These are phyloP conservation scores for Serendipita sp. DNA, from an alignment of 768 basidiomycete genomes.

Conservation along the genomic window DNA sequence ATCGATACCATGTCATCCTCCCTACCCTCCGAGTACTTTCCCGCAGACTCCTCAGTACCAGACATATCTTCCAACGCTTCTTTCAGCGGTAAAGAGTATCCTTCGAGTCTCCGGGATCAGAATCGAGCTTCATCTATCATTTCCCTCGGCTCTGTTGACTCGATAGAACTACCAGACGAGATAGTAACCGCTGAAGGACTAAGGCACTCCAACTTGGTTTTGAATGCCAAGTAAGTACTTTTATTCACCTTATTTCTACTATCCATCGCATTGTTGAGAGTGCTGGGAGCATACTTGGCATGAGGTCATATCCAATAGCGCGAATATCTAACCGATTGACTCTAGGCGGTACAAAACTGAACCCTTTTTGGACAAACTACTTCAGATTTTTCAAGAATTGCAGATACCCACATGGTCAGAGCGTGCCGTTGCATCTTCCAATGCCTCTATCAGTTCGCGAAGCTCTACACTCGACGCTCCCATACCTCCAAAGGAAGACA, in stretches of 20 bases:
- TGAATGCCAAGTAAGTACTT: slow-evolving; percentile 55
- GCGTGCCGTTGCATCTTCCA: background rate
- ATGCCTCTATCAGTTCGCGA: slow-evolving; percentile 1
- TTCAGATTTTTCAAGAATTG: slow-evolving; percentile 39
- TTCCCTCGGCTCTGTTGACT: background rate
- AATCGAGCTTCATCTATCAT: background rate
- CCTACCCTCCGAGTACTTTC: background rate
- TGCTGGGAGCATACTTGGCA: slow-evolving; percentile 13
- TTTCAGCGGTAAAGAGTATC: background rate
- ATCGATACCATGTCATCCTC: background rate
- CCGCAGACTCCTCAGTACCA: background rate
- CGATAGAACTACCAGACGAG: slow-evolving; percentile 13
- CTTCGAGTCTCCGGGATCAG: background rate
- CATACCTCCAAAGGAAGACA: slow-evolving; percentile 15
- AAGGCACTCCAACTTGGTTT: slow-evolving; percentile 33
- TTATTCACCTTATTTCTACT: slow-evolving; percentile 10
- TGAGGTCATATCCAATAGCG: slow-evolving; percentile 16
- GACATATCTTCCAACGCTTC: background rate
- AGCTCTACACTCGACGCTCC: background rate
- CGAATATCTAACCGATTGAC: background rate
- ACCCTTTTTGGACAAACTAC: slow-evolving; percentile 37
- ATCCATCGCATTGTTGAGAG: slow-evolving; percentile 7
- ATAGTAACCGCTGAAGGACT: slow-evolving; percentile 42
- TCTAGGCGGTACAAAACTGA: slow-evolving; percentile 48
- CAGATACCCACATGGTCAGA: slow-evolving; percentile 40